Percentiles rank a stretch among this genome's conserved stretches.
Evolutionary conservation across 192 early-diverging fungal genomes (phyloP).

Genomic region (Rhizophagus prolifer): DNA sequence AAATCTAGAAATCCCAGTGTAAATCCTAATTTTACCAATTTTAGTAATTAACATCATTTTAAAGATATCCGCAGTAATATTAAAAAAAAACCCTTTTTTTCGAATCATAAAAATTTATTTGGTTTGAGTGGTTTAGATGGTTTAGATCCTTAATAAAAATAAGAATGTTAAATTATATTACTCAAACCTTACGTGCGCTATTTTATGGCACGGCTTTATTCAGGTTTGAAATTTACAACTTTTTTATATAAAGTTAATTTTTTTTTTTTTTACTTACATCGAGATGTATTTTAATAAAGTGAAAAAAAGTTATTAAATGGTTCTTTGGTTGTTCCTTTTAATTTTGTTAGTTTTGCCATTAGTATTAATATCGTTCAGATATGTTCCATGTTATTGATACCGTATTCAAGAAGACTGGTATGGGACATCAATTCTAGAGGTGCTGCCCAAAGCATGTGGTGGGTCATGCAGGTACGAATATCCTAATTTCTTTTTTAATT

Average conservation of each 20-base stretch:
- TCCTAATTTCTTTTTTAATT: background rate
- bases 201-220: slow-evolving; percentile 48
- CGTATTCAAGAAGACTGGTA: slow-evolving; percentile 49
- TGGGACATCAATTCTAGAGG: slow-evolving; percentile 53
- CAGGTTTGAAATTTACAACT: slow-evolving; percentile 34
- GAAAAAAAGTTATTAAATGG: background rate
- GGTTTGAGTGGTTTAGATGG: background rate
- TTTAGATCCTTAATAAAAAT: no score
- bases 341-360: slow-evolving; percentile 38
- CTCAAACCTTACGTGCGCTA: slow-evolving; percentile 33
- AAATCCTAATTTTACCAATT: no score
- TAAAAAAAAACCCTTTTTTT: no score
- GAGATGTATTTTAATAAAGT: background rate
- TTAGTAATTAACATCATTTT: no score
- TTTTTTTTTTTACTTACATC: background rate
- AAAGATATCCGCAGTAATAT: no score
- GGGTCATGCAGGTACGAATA: slow-evolving; percentile 50
- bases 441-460: slow-evolving; percentile 50
- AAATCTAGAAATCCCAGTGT: no score
- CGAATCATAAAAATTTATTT: background rate
- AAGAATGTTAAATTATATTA: slow-evolving; percentile 36
- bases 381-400: slow-evolving; percentile 46
- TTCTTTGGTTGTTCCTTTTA: background rate
- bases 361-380: slow-evolving; percentile 50
- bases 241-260: background rate